phyloP scores from a whole-genome alignment of 345 rosid species.

The Linum usitatissimum region DNA sequence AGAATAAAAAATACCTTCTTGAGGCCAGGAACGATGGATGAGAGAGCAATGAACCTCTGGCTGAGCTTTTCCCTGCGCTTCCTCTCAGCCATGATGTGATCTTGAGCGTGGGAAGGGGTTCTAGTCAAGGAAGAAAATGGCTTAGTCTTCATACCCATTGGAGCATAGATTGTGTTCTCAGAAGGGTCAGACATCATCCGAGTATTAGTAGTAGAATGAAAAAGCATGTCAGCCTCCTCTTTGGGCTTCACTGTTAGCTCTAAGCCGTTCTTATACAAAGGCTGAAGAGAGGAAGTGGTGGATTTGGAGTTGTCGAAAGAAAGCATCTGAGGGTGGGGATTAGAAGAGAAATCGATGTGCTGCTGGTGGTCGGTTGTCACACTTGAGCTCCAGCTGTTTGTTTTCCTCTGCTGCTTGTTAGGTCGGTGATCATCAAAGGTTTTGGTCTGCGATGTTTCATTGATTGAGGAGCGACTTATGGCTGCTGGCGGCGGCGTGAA shows the following conservation, averaged over 20 bases:
- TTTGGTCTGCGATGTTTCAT: slow-evolving; percentile 1
- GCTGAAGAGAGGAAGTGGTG: slow-evolving; percentile 11
- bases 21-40: slow-evolving; percentile 44
- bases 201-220: background rate
- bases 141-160: slow-evolving; percentile 6
- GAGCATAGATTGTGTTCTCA: slow-evolving; percentile 12
- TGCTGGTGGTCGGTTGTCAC: slow-evolving; percentile 10
- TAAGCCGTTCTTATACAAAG: slow-evolving; percentile 7
- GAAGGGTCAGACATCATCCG: background rate
- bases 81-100: slow-evolving; percentile 47
- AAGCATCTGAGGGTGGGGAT: slow-evolving; percentile 18
- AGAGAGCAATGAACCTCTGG: slow-evolving; percentile 49
- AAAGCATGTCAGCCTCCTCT: slow-evolving; percentile 19
- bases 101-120: slow-evolving; percentile 34
- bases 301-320: slow-evolving; percentile 19
- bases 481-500: background rate
- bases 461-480: slow-evolving; percentile 9
- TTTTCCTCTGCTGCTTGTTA: slow-evolving; percentile 16
- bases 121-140: slow-evolving; percentile 9
- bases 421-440: slow-evolving; percentile 16
- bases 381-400: slow-evolving; percentile 24
- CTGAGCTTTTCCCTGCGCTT: slow-evolving; percentile 46
- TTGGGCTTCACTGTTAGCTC: slow-evolving; percentile 13
- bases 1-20: slow-evolving; percentile 33
- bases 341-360: slow-evolving; percentile 6